phyloP scores from a whole-genome alignment of 2,329 filamentous ascomycete species.

The Cercospora berteroae region DNA sequence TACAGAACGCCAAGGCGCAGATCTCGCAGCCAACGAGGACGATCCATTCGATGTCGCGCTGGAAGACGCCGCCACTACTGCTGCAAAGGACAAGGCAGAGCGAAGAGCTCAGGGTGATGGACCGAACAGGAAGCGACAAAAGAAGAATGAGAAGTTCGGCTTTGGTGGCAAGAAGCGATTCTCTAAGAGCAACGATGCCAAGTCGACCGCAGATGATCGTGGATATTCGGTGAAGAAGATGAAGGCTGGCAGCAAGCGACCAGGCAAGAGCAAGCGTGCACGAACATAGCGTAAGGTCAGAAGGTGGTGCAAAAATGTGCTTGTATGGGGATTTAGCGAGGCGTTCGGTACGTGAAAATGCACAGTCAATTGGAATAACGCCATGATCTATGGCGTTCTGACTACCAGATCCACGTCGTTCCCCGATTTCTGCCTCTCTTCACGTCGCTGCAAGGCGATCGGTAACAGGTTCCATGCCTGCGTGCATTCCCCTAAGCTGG shows the following conservation, averaged over 20 bases:
- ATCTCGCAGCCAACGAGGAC: constrained; percentile 68
- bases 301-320: neutral
- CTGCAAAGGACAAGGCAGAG: constrained; percentile 45
- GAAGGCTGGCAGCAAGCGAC: constrained; percentile 58
- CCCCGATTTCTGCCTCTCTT: neutral
- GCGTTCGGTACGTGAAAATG: constrained; percentile 12
- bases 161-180: constrained; percentile 95
- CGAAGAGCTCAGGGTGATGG: constrained; percentile 39
- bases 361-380: neutral
- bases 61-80: constrained; percentile 61
- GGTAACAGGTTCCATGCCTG: too few relatives aligned
- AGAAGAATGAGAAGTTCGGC: constrained; percentile 93
- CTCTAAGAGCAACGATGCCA: constrained; percentile 84
- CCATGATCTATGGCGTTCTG: neutral
- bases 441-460: too few relatives aligned
- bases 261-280: constrained; percentile 44
- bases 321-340: constrained; percentile 12
- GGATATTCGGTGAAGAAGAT: constrained; percentile 81
- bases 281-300: constrained; percentile 16
- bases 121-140: constrained; percentile 72
- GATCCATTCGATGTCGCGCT: constrained; percentile 90
- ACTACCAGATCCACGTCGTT: neutral
- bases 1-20: constrained; percentile 75
- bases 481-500: neutral
- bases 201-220: constrained; percentile 75